phyloP scores from a whole-genome alignment of 306 rosid genomes.

The barrel medic (Medicago truncatula) region DNA sequence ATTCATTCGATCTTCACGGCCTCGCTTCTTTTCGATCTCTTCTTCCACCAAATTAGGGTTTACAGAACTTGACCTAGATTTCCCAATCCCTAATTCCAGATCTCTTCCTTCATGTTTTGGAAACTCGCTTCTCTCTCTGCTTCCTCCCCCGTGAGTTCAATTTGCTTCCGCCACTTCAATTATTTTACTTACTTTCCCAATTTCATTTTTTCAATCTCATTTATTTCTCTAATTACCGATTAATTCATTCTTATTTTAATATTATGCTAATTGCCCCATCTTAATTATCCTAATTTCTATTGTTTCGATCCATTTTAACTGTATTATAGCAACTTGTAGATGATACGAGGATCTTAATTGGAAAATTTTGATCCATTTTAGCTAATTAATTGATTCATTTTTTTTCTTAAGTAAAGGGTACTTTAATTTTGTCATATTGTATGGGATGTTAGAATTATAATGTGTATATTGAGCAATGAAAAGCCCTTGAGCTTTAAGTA shows the following conservation, averaged over 20 bases:
- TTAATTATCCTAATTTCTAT: constrained; percentile 20
- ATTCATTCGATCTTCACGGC: constrained; percentile 70
- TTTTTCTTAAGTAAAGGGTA: neutral
- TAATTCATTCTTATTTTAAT: neutral
- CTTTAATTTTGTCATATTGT: neutral
- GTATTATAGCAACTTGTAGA: neutral
- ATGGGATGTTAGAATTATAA: neutral
- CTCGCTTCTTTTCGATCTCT: constrained; percentile 62
- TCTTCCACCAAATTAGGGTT: constrained; percentile 82
- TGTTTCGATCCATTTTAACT: constrained; percentile 35
- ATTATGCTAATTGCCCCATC: neutral
- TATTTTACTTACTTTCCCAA: constrained; percentile 31
- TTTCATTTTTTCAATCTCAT: constrained; percentile 15
- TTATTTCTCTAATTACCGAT: neutral
- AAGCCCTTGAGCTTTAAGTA: constrained; percentile 22
- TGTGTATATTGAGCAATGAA: constrained; percentile 15
- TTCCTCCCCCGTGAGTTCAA: constrained; percentile 82
- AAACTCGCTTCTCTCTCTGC: constrained; percentile 92
- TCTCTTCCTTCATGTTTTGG: constrained; percentile 87
- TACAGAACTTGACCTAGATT: constrained; percentile 40
- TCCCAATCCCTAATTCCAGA: constrained; percentile 49
- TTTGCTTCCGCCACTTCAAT: neutral
- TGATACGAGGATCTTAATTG: constrained; percentile 37
- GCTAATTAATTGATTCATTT: neutral
- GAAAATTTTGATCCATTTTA: constrained; percentile 11